phyloP scores from a whole-genome alignment of 108 stramenopile species.

The Nitzschia putrida region DNA sequence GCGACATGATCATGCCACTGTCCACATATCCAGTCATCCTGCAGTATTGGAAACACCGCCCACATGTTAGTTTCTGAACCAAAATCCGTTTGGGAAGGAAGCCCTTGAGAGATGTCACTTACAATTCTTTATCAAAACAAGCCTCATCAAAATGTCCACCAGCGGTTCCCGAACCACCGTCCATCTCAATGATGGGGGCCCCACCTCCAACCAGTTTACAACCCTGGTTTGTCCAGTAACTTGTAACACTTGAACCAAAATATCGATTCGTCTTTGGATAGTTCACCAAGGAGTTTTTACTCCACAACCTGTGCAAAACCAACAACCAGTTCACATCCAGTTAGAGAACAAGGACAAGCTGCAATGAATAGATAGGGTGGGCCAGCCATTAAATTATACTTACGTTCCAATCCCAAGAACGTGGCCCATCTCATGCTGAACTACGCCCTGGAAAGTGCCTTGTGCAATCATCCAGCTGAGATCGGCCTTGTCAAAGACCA shows the following conservation, averaged over 20 bases:
- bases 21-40: background rate
- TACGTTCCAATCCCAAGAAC: constrained; percentile 44
- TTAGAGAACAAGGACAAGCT: too few species aligned
- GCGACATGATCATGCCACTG: background rate
- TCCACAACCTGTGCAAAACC: background rate
- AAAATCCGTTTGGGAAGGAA: too few species aligned
- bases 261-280: background rate
- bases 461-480: background rate
- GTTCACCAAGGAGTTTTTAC: background rate
- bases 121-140: constrained; percentile 33
- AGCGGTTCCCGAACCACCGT: constrained; percentile 29
- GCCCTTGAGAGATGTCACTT: background rate
- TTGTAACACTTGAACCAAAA: background rate
- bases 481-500: constrained; percentile 5
- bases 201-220: background rate
- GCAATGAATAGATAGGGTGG: too few species aligned
- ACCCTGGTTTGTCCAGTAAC: background rate
- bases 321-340: too few species aligned
- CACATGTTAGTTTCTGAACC: too few species aligned
- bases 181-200: constrained; percentile 23
- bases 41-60: background rate
- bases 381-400: background rate
- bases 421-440: constrained; percentile 54
- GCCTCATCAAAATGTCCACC: constrained; percentile 45
- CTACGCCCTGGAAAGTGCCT: background rate